These are phyloP conservation scores for Boletus sp. DNA, from an alignment of 1,284 basidiomycete genomes.

Conservation along the genomic window DNA sequence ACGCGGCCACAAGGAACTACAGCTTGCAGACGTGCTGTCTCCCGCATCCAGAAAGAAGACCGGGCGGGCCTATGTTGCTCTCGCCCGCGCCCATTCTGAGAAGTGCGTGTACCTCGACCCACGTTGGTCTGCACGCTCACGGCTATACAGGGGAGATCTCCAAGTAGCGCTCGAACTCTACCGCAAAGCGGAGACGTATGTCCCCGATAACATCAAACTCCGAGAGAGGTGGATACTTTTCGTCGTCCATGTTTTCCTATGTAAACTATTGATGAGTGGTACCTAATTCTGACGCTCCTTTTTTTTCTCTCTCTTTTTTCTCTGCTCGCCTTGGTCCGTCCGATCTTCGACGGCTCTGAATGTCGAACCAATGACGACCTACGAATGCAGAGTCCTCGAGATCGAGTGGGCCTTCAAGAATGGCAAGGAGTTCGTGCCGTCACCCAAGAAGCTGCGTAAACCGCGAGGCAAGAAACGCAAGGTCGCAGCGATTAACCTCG, in stretches of 20 bases:
- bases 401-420: slow-evolving; percentile 69
- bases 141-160: slow-evolving; percentile 56
- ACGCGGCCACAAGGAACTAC: slow-evolving; percentile 53
- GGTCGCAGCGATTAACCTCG: slow-evolving; percentile 21
- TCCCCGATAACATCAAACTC: slow-evolving; percentile 73
- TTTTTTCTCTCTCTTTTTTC: slow-evolving; percentile 8
- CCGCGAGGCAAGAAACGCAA: slow-evolving; percentile 35
- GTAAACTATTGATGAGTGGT: slow-evolving; percentile 39
- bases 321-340: too few species aligned
- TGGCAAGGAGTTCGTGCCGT: slow-evolving; percentile 53
- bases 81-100: slow-evolving; percentile 71
- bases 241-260: slow-evolving; percentile 52
- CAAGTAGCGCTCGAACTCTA: slow-evolving; percentile 70
- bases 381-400: slow-evolving; percentile 59
- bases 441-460: slow-evolving; percentile 52
- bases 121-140: neutral
- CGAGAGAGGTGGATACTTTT: slow-evolving; percentile 78
- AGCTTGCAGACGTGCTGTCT: slow-evolving; percentile 58
- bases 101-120: slow-evolving; percentile 44
- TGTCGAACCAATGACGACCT: too few species aligned
- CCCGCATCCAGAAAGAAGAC: slow-evolving; percentile 72
- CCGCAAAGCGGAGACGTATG: slow-evolving; percentile 69
- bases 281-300: slow-evolving; percentile 24
- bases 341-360: too few species aligned
- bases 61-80: slow-evolving; percentile 68